Conservation (phyloP, 306 rosid genomes). For the Fagus crenata region DNA sequence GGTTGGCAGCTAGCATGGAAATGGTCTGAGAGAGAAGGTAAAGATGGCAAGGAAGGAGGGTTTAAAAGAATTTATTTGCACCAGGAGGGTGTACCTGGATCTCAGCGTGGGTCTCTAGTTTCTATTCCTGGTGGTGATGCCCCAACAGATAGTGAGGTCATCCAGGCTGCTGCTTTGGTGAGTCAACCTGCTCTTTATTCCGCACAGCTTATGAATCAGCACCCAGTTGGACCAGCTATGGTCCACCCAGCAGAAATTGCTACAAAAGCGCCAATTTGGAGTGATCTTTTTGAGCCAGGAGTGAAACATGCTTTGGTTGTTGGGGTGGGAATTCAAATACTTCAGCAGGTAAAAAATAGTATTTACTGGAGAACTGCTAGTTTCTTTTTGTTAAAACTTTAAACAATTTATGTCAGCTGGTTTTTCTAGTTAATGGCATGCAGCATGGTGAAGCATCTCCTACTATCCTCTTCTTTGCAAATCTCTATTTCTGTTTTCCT, state of each 20-base stretch:
- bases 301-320: slow-evolving; percentile 80
- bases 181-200: slow-evolving; percentile 58
- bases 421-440: not conserved
- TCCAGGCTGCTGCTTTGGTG: slow-evolving; percentile 80
- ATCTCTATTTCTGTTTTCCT: not conserved
- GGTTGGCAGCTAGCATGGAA: slow-evolving; percentile 99
- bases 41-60: slow-evolving; percentile 80
- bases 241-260: slow-evolving; percentile 39
- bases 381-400: not conserved
- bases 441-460: slow-evolving; percentile 23
- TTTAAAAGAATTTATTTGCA: slow-evolving; percentile 86
- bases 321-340: slow-evolving; percentile 89
- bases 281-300: slow-evolving; percentile 74
- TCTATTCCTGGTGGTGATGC: slow-evolving; percentile 72
- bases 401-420: not conserved
- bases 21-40: slow-evolving; percentile 80
- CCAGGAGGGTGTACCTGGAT: slow-evolving; percentile 76
- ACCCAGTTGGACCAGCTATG: slow-evolving; percentile 77
- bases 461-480: not conserved
- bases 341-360: slow-evolving; percentile 74
- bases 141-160: slow-evolving; percentile 52
- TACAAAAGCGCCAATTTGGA: slow-evolving; percentile 50
- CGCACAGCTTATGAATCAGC: slow-evolving; percentile 57
- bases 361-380: slow-evolving; percentile 8
- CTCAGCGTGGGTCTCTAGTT: slow-evolving; percentile 72